Base-by-base conservation (phyloP, 1,284 basidiomycete species). In the Trametes pubescens region DNA sequence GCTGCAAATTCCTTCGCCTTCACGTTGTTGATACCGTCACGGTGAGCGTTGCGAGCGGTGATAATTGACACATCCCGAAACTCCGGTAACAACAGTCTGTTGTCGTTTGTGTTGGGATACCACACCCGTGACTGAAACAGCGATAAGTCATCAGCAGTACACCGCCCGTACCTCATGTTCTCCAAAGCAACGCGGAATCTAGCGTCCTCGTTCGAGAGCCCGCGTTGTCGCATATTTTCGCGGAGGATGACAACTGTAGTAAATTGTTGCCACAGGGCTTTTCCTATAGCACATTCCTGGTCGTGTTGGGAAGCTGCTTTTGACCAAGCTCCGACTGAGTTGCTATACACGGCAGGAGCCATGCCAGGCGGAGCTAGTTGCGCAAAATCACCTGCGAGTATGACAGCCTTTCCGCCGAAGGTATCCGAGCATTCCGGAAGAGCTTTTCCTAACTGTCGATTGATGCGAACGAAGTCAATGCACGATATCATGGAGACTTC, bases 131-230 rank as follows among this genome's bases (percentile, higher is more conserved):
- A 68, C 16, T 62, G 57, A 82, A 59, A 56, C 79, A 75, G 1
- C 34, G 7, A 81, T 64, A 57, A n/a, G n/a, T 82, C 78, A 8
- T 71, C 72, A 0, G 43, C 2, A 1, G 77, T 79, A 57, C 79
- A 81, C 79, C 79, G 18, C n/a, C 49, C 35, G 11, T 51, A 51
- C 3, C 49, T 14, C 49, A 51, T 51, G 10, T 51, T 51, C 18
- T 69, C 70, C 1, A 81, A 53, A 0, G 75, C 73, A 0, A 34
- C 66, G 21, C 76, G 56, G 9, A 80, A 71, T 35, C 65, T 67
- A 0, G 22, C 24, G 69, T 80, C 78, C 0, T 73, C 68, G 2
- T 34, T 10, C 9, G 66, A 66, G 29, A 71, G 60, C 0, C 26
- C 59, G 4, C 55, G 65, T 54, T 81, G 79, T 8, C 78, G 14